Evolutionary conservation across 140 eudicot genomes (phyloP).

Genomic region (Eryngium alpinum): DNA sequence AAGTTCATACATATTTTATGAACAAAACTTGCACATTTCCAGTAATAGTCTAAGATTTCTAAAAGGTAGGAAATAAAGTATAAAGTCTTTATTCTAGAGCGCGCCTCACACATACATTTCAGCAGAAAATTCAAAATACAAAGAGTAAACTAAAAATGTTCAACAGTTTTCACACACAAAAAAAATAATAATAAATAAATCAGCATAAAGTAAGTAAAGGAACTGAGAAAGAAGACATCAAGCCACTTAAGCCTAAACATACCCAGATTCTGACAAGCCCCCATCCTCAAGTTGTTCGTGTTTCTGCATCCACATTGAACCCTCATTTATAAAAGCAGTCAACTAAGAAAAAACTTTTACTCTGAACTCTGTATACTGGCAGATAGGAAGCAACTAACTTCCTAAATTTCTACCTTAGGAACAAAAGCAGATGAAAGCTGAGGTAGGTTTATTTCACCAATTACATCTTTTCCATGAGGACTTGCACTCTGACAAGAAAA

Average conservation of each 20-base stretch:
- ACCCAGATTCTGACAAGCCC: conserved; percentile 40
- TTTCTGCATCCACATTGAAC: conserved; percentile 37
- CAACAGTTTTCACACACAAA: conserved; percentile 7
- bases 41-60: background rate
- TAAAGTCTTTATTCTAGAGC: background rate
- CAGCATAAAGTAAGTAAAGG: background rate
- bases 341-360: conserved; percentile 1
- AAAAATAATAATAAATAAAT: too few species aligned
- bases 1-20: too few species aligned
- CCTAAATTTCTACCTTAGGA: conserved; percentile 50
- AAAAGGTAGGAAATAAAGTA: background rate
- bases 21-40: too few species aligned
- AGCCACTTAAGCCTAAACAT: background rate
- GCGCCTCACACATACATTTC: background rate
- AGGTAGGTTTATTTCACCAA: conserved; percentile 38
- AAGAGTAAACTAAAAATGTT: background rate
- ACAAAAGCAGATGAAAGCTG: conserved; percentile 82
- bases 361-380: conserved; percentile 2
- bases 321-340: conserved; percentile 14
- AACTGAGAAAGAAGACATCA: background rate
- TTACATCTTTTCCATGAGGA: conserved; percentile 34
- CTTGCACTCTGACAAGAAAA: conserved; percentile 49
- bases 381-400: background rate
- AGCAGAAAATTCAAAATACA: background rate
- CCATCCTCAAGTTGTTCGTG: conserved; percentile 25